A percentile compares a stretch with the other conserved stretches of the same genome.
Conservation (phyloP, 2,329 filamentous ascomycete genomes). For the Periconia macrospinosa region DNA sequence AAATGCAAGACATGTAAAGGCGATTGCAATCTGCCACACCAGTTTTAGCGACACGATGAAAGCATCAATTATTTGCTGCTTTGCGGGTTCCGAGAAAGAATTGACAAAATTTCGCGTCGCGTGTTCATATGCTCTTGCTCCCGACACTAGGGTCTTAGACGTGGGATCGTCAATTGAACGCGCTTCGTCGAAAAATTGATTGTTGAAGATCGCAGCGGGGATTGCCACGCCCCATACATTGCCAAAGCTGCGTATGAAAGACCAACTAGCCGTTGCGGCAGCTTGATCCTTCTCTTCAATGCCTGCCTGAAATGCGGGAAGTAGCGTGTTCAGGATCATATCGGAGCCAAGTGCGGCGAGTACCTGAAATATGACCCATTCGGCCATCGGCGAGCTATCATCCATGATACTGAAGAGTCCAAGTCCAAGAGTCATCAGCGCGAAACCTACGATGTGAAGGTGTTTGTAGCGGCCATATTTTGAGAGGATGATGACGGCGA, state of each 20-base stretch:
- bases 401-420: slow-evolving; percentile 8
- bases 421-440: not conserved
- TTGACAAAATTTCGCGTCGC: slow-evolving; percentile 1
- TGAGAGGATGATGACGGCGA: slow-evolving; percentile 1
- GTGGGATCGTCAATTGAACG: slow-evolving; percentile 1
- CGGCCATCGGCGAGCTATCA: not conserved
- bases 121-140: slow-evolving; percentile 10
- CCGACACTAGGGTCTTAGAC: not conserved
- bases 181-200: not conserved
- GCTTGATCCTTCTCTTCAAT: slow-evolving; percentile 16
- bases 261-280: slow-evolving; percentile 10
- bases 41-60: slow-evolving; percentile 1
- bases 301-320: slow-evolving; percentile 38
- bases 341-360: not conserved
- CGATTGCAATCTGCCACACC: slow-evolving; percentile 7
- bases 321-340: slow-evolving; percentile 46
- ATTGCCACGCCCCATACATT: slow-evolving; percentile 15
- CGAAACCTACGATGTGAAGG: slow-evolving; percentile 3
- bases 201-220: slow-evolving; percentile 14
- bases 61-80: slow-evolving; percentile 4
- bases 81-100: not conserved
- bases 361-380: slow-evolving; percentile 6
- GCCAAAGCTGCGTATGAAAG: slow-evolving; percentile 17
- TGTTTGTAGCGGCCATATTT: slow-evolving; percentile 12
- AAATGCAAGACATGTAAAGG: slow-evolving; percentile 2